Evolutionary conservation across 2,329 filamentous ascomycete genomes (phyloP), one percentile per base, ranked within the genome.

Genomic region (Phoma sp.): DNA sequence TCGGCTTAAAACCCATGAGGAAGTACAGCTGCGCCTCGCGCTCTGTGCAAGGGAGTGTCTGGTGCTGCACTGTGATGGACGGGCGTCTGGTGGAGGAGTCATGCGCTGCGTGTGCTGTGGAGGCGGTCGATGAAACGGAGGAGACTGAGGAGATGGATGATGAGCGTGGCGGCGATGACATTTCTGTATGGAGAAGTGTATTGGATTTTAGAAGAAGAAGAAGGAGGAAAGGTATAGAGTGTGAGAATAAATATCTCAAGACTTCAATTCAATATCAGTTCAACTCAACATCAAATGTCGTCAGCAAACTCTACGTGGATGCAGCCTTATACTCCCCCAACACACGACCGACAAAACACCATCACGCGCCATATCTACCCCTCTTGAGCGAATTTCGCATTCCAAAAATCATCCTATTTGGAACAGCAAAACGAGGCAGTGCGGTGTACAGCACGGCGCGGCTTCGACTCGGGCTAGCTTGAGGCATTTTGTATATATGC

Each of bases 11-110:
- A 14, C 67, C 67, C 56, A 69, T 58, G 7, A 68, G 39, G 34
- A 69, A 69, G 21, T 60, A 66, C 36, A 69, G 37, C 38, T 66
- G 59, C 14, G 67, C 67, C 15, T 69, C 67, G 5, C 61, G 56
- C 4, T 50, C 32, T 1, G 58, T 37, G 33, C 57, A 64, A 4
- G 46, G 53, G 5, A 61, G 15, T 1, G 50, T 34, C 10, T 58
- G 51, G 28, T 47, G 20, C 3, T 56, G 54, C 7, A 62, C 38
- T 0, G 51, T 57, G 15, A 65, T 34, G 0, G 55, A 60, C 1
- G 46, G 54, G 3, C 49, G 46, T 2, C 34, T n/a, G n/a, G n/a
- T n/a, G n/a, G n/a, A n/a, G n/a, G n/a, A n/a, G n/a, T n/a, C n/a
- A n/a, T n/a, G n/a, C n/a, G n/a, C n/a, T n/a, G n/a, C n/a, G n/a